A percentile compares a stretch with the other conserved stretches of the same genome.
Evolutionary conservation across 768 basidiomycete genomes (phyloP).

Genomic region (Galerina marginata): DNA sequence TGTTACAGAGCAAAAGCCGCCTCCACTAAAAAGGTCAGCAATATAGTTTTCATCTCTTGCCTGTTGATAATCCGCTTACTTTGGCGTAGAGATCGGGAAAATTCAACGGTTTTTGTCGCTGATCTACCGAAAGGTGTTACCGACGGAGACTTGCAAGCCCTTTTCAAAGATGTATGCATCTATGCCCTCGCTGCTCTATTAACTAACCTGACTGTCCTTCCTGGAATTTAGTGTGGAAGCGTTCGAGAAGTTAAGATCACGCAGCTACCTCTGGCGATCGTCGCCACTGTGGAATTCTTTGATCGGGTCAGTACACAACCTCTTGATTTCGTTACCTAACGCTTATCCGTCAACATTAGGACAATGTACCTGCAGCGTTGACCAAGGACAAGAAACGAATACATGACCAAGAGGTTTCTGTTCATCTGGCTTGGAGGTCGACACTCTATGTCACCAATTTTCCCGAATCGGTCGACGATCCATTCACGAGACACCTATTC

Average conservation of each 20-base stretch:
- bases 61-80: background rate
- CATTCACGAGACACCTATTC: slow-evolving; percentile 76
- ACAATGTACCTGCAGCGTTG: slow-evolving; percentile 82
- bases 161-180: slow-evolving; percentile 83
- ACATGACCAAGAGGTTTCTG: slow-evolving; percentile 74
- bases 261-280: slow-evolving; percentile 55
- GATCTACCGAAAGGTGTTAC: slow-evolving; percentile 61
- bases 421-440: slow-evolving; percentile 92
- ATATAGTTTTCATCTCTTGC: slow-evolving; percentile 8
- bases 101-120: slow-evolving; percentile 88
- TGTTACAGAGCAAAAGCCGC: slow-evolving; percentile 48
- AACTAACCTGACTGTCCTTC: background rate
- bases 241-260: slow-evolving; percentile 88
- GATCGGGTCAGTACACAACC: slow-evolving; percentile 50
- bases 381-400: slow-evolving; percentile 95
- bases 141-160: slow-evolving; percentile 67
- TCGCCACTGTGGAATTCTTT: slow-evolving; percentile 91
- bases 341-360: slow-evolving; percentile 44
- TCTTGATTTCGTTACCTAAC: too few relatives aligned
- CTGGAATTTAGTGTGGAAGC: slow-evolving; percentile 71
- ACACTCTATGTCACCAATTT: slow-evolving; percentile 98
- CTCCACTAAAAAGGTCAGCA: slow-evolving; percentile 63
- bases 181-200: background rate
- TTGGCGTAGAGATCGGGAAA: slow-evolving; percentile 84
- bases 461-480: slow-evolving; percentile 83